Conservation (phyloP, 768 basidiomycete species). For the Mycena galopus region DNA sequence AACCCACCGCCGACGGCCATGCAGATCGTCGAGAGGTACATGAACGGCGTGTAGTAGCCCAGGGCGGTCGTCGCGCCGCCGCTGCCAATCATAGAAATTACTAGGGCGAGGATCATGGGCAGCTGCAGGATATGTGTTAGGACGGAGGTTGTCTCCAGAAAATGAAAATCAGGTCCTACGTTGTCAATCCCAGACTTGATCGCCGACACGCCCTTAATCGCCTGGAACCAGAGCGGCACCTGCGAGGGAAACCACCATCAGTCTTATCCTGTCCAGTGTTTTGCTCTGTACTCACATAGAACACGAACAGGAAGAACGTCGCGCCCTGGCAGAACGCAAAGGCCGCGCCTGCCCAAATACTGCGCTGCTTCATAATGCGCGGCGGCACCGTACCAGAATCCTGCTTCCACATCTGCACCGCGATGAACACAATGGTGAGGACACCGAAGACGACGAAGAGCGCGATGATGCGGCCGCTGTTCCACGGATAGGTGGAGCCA, state of each 20-base stretch:
- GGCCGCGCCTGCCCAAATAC: conserved; percentile 29
- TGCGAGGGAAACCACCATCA: no score
- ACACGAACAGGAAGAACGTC: conserved; percentile 23
- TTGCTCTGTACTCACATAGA: conserved; percentile 17
- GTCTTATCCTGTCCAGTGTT: no score
- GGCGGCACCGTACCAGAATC: conserved; percentile 31
- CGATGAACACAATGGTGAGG: conserved; percentile 32
- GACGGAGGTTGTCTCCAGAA: not conserved
- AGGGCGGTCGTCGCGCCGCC: conserved; percentile 24
- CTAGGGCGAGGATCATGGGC: conserved; percentile 28
- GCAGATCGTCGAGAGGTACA: conserved; percentile 27
- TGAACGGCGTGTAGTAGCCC: conserved; percentile 22
- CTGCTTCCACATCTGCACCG: conserved; percentile 31
- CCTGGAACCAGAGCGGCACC: conserved; percentile 30
- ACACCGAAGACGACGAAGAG: conserved; percentile 34
- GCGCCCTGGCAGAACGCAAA: conserved; percentile 26
- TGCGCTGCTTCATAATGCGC: conserved; percentile 21
- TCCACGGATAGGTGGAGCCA: conserved; percentile 58
- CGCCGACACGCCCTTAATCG: conserved; percentile 32
- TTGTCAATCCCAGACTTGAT: conserved; percentile 30
- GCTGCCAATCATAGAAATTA: conserved; percentile 8
- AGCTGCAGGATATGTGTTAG: not conserved
- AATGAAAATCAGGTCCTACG: not conserved
- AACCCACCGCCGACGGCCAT: conserved; percentile 25
- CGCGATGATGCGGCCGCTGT: conserved; percentile 36